Evolutionary conservation across 2,329 filamentous ascomycete species (phyloP).

Genomic region (Grosmannia clavigera): DNA sequence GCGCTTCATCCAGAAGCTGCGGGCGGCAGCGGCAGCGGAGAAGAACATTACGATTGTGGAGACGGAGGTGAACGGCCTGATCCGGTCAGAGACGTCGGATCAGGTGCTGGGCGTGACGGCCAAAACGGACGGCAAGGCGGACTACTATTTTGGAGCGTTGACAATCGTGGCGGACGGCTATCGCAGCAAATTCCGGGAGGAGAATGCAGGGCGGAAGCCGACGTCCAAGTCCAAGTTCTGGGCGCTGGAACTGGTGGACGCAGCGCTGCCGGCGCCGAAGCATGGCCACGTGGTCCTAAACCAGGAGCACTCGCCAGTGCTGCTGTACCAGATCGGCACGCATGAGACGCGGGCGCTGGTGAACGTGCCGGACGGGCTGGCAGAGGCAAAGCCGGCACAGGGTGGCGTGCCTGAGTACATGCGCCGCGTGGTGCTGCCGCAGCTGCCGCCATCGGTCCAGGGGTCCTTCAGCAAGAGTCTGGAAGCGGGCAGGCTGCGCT

Average conservation of each 20-base stretch:
- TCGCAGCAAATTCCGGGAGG: conserved; percentile 78
- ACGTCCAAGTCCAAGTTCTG: conserved; percentile 79
- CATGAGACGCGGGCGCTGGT: conserved; percentile 86
- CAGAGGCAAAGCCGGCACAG: conserved; percentile 57
- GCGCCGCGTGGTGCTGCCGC: conserved; percentile 60
- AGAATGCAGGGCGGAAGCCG: conserved; percentile 55
- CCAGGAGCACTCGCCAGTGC: conserved; percentile 54
- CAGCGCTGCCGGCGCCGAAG: conserved; percentile 57
- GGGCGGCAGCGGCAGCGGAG: conserved; percentile 59
- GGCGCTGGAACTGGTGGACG: conserved; percentile 84
- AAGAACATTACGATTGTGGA: conserved; percentile 85
- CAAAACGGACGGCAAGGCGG: conserved; percentile 48
- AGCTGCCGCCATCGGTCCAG: conserved; percentile 58
- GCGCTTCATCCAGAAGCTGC: conserved; percentile 74
- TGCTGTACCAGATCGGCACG: conserved; percentile 94
- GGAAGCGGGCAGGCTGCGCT: conserved; percentile 52
- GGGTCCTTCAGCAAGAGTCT: conserved; percentile 67
- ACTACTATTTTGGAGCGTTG: conserved; percentile 78
- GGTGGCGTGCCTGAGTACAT: conserved; percentile 84
- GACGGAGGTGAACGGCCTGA: conserved; percentile 67
- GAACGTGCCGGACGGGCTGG: conserved; percentile 69
- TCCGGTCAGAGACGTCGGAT: conserved; percentile 51
- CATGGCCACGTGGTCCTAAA: conserved; percentile 85
- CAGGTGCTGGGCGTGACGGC: conserved; percentile 77
- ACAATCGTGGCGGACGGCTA: conserved; percentile 92